Conservation (phyloP, 2,329 filamentous ascomycete species). For the Fusarium avenaceum region DNA sequence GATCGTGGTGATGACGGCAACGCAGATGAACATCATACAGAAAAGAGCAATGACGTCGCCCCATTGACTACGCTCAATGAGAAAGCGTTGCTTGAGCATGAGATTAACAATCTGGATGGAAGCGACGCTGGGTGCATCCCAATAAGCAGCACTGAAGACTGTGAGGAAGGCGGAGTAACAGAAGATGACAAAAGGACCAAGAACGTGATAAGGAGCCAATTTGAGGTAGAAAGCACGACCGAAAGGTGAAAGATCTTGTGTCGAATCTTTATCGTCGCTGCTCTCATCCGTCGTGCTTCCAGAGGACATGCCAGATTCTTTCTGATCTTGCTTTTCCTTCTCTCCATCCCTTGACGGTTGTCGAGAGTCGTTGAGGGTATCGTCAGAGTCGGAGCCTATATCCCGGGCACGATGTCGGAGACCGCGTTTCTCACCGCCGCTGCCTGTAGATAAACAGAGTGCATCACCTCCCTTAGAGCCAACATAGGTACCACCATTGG, state of each 20-base stretch:
- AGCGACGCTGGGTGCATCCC: slow-evolving; percentile 12
- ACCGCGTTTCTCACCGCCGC: background rate
- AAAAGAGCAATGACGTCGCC: slow-evolving; percentile 14
- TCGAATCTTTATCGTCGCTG: background rate
- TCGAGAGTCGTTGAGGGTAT: background rate
- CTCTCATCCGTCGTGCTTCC: background rate
- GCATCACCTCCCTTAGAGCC: slow-evolving; percentile 13
- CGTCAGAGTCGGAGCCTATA: background rate
- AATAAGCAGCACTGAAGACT: slow-evolving; percentile 1
- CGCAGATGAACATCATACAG: background rate
- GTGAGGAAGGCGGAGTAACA: slow-evolving; percentile 7
- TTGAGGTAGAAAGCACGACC: slow-evolving; percentile 21
- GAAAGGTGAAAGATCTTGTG: background rate
- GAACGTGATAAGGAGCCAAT: slow-evolving; percentile 4
- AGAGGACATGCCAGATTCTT: background rate
- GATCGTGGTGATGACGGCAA: background rate
- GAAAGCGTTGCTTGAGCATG: slow-evolving; percentile 2
- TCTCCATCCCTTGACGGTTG: background rate
- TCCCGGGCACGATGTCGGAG: background rate
- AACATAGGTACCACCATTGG: background rate
- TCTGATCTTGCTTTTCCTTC: slow-evolving; percentile 3
- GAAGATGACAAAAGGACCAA: background rate
- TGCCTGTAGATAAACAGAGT: background rate
- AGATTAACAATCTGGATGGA: slow-evolving; percentile 12
- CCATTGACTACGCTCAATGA: background rate